These are phyloP conservation scores for Vanderwaltozyma yarrowii DNA, from an alignment of 805 yeast genomes.

Conservation along the genomic window DNA sequence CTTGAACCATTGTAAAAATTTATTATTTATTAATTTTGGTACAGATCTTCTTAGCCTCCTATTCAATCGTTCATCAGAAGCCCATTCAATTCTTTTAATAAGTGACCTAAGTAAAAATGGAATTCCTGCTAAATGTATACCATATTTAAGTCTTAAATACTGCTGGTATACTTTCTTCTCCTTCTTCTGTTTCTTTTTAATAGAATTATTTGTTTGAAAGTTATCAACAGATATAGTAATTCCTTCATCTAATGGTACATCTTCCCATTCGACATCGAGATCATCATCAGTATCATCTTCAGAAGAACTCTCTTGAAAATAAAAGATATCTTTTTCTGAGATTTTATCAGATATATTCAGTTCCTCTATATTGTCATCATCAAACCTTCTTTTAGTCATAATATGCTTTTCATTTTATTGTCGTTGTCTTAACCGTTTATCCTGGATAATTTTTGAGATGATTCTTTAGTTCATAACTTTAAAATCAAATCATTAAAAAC, in stretches of 20 bases:
- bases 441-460: too few species aligned
- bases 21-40: slow-evolving; percentile 17
- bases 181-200: background rate
- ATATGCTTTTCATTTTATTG: too few species aligned
- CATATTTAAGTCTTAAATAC: slow-evolving; percentile 10
- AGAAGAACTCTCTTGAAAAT: too few species aligned
- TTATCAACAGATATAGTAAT: background rate
- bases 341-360: too few species aligned
- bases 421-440: too few species aligned
- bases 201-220: background rate
- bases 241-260: slow-evolving; percentile 10
- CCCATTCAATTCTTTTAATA: slow-evolving; percentile 7
- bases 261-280: slow-evolving; percentile 23
- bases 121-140: slow-evolving; percentile 13
- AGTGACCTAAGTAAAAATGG: slow-evolving; percentile 12
- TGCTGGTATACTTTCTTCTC: slow-evolving; percentile 1
- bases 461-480: too few species aligned
- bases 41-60: slow-evolving; percentile 15
- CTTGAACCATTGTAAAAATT: slow-evolving; percentile 8
- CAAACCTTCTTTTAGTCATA: too few species aligned
- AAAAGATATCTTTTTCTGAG: background rate
- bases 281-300: background rate
- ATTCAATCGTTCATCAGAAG: slow-evolving; percentile 11
- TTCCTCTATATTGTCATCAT: too few species aligned
- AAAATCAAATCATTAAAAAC: too few species aligned